Base-by-base conservation (phyloP, 1,284 basidiomycete species). In the Trichosporon ovoides region DNA sequence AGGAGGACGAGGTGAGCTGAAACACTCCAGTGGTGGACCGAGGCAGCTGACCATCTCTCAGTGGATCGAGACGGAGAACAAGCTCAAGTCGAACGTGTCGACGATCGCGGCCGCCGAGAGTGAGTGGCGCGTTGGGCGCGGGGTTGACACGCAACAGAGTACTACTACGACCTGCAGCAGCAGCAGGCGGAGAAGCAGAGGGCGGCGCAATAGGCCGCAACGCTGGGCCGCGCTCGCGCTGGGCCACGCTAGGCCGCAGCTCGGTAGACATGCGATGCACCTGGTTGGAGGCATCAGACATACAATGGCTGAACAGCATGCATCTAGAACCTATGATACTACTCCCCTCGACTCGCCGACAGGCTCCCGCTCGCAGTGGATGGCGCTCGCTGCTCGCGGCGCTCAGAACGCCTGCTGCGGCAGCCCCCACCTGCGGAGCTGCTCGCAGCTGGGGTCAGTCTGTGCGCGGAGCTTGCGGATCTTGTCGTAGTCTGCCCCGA, bases 401-500 rank as follows among this genome's bases (percentile, higher is more conserved):
- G 37, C 33, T 18, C 50, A 51, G 37, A 55, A 61, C 2, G 31
- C 48, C 53, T 59, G 62, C 51, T 57, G 51, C 28, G 62, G 40
- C 49, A 68, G 54, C 14, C 72, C 72, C 69, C 70, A 74, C 31
- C 53, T 49, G 35, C 66, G 58, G 24, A 76, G 57, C 58, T 72
- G 68, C 46, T 91, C 87, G 71, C 92, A 96, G 66, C 83, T 85
- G 59, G 82, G 80, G 20, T 68, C 64, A 33, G 62, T 68, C 57
- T 72, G 62, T 12, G 57, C 55, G 31, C 71, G 57, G 13, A 78
- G 61, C 53, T 70, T 62, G 18, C 64, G 58, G 59, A 76, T 73
- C 61, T 90, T 89, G 48, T 89, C 87, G 86, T 88, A 91, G 73
- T 96, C 87, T 18, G 90, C 88, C 19, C 90, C 88, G 59, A 93